Evolutionary conservation across 306 rosid species (phyloP).

Genomic region (Medicago truncatula): DNA sequence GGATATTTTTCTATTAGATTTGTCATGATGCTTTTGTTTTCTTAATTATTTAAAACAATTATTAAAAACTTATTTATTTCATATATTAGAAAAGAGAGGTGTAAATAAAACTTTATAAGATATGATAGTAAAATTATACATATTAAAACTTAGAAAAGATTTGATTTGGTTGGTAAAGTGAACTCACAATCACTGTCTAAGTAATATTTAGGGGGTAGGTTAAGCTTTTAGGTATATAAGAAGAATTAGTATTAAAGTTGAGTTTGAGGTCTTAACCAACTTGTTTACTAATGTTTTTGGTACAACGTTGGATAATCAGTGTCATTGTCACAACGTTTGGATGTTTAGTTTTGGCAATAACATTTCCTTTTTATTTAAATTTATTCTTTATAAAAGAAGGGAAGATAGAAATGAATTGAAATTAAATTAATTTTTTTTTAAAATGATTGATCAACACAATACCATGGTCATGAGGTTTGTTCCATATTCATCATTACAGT

Average conservation of each 20-base stretch:
- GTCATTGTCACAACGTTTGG: not conserved
- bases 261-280: constrained; percentile 26
- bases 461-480: constrained; percentile 33
- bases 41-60: too few species aligned
- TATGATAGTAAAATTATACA: not conserved
- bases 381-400: not conserved
- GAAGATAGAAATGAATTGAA: not conserved
- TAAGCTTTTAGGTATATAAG: constrained; percentile 12
- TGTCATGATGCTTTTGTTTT: not conserved
- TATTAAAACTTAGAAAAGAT: not conserved
- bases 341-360: too few species aligned
- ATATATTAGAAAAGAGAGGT: not conserved
- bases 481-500: constrained; percentile 40
- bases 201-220: not conserved
- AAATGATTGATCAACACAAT: constrained; percentile 34
- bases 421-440: not conserved
- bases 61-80: too few species aligned
- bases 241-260: constrained; percentile 4
- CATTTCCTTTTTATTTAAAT: not conserved
- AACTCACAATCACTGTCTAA: constrained; percentile 19
- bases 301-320: not conserved
- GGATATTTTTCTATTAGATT: constrained; percentile 7
- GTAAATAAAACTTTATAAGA: not conserved
- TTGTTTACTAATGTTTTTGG: constrained; percentile 19
- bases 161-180: constrained; percentile 3